Evolutionary conservation across 768 basidiomycete genomes (phyloP), one percentile per base, ranked within the genome.

Genomic region (Podaxis mareebaensis): DNA sequence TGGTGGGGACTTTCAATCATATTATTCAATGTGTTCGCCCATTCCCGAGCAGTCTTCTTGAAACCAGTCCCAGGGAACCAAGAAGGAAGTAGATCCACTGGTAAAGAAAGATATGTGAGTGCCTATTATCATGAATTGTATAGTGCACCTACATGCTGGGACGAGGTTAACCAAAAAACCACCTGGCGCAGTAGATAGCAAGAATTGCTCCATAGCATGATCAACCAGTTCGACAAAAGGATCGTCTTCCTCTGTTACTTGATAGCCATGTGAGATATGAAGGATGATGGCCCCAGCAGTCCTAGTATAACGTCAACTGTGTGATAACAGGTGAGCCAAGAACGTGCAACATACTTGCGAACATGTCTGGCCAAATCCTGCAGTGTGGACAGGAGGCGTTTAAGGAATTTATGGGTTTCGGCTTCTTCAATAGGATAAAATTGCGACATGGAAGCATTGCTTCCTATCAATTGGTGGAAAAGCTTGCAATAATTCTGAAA

Each of bases 11-110:
- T 69, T 28, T 85, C 79, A 7, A 78, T 78, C 81, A 84, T 79
- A 24, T 74, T 73, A n/a, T 73, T 64, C 8, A 83, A 71, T 2
- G 78, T 78, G 24, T 66, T 67, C 6, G 76, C 75, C 81, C 83
- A 85, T 61, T 75, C 72, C 46, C 70, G 76, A 0, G 84, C 85
- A 24, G 73, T 79, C 52, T 68, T 65, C 68, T 86, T 79, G 76
- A 87, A 87, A 0, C 74, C 73, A 10, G 82, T 82, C 4, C 86
- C 86, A 3, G 86, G 86, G 65, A 86, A 78, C 86, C 86, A 87
- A n/a, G 75, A 72, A 17, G 84, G 83, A 46, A 84, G 56, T 58
- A 81, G 70, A 40, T 75, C 74, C 58, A 85, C 84, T 86, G 52
- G n/a, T 12, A 6, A 4, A 33, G 54, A n/a, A 38, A 11, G 36